Conservation (phyloP, 306 rosid species). For the Gastrolobium bilobum region DNA sequence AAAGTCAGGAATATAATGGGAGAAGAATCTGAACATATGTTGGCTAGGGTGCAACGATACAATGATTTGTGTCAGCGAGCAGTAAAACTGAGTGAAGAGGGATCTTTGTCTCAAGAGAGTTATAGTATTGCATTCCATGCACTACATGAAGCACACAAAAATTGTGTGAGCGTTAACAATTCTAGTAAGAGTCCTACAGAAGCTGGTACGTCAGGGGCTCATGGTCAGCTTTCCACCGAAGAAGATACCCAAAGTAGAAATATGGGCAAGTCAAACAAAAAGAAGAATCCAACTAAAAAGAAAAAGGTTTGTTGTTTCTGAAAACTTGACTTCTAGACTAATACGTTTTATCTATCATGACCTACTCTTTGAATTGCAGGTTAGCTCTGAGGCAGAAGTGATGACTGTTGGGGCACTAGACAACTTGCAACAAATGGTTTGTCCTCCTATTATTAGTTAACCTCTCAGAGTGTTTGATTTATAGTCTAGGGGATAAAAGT, state of each 20-base stretch:
- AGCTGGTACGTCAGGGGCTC: conserved; percentile 77
- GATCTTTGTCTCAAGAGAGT: conserved; percentile 90
- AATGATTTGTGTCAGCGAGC: conserved; percentile 84
- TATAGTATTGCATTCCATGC: conserved; percentile 79
- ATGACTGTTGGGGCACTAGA: conserved; percentile 85
- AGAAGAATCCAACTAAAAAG: conserved; percentile 91
- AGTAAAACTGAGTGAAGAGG: conserved; percentile 83
- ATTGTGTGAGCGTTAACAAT: conserved; percentile 70
- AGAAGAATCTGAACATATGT: conserved; percentile 71
- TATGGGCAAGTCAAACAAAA: conserved; percentile 79
- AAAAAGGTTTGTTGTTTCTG: conserved; percentile 74
- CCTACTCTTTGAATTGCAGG: conserved; percentile 63
- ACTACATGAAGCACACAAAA: conserved; percentile 75
- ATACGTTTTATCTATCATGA: conserved; percentile 38
- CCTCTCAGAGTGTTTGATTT: conserved; percentile 42
- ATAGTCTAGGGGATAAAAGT: neutral
- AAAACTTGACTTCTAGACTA: conserved; percentile 27
- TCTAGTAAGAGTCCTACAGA: conserved; percentile 75
- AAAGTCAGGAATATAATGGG: conserved; percentile 70
- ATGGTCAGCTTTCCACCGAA: conserved; percentile 73
- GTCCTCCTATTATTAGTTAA: conserved; percentile 50
- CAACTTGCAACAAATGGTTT: conserved; percentile 95
- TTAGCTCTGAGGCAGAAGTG: conserved; percentile 79
- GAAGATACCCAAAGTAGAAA: conserved; percentile 86
- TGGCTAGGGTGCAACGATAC: conserved; percentile 78